Evolutionary conservation across 352 stramenopile species (phyloP).

Genomic region (Phytophthora multivora): DNA sequence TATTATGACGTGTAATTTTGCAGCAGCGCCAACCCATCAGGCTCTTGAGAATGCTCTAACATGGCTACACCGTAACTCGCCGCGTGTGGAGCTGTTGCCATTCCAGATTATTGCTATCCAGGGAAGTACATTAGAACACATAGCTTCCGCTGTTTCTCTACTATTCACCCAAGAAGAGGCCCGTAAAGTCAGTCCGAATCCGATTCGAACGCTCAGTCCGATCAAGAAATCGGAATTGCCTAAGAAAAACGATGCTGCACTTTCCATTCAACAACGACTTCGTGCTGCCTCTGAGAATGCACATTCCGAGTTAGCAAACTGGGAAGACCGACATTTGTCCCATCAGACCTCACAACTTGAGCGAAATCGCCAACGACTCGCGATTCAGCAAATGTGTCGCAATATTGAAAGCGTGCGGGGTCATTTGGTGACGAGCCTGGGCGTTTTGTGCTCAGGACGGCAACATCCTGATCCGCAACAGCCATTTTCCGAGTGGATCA

Average conservation of each 20-base stretch:
- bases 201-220: conserved; percentile 1
- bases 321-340: not conserved
- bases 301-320: conserved; percentile 10
- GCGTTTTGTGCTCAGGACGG: conserved; percentile 44
- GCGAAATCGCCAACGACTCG: conserved; percentile 26
- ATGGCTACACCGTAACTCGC: not conserved
- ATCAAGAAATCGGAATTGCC: conserved; percentile 1
- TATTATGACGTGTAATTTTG: not conserved
- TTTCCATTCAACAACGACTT: conserved; percentile 18
- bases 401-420: conserved; percentile 38
- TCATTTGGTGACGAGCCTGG: conserved; percentile 40
- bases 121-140: conserved; percentile 6
- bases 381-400: conserved; percentile 25
- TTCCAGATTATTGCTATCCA: conserved; percentile 21
- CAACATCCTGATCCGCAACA: conserved; percentile 47
- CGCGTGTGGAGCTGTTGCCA: not conserved
- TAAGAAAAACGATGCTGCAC: not conserved
- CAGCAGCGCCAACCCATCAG: not conserved
- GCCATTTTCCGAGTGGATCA: conserved; percentile 55
- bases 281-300: conserved; percentile 7
- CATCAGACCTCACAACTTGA: conserved; percentile 3
- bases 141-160: conserved; percentile 3
- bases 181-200: not conserved
- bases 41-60: not conserved
- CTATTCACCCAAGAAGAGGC: conserved; percentile 13